phyloP scores from a whole-genome alignment of 495 filamentous ascomycete genomes.

The Neurospora sp. region DNA sequence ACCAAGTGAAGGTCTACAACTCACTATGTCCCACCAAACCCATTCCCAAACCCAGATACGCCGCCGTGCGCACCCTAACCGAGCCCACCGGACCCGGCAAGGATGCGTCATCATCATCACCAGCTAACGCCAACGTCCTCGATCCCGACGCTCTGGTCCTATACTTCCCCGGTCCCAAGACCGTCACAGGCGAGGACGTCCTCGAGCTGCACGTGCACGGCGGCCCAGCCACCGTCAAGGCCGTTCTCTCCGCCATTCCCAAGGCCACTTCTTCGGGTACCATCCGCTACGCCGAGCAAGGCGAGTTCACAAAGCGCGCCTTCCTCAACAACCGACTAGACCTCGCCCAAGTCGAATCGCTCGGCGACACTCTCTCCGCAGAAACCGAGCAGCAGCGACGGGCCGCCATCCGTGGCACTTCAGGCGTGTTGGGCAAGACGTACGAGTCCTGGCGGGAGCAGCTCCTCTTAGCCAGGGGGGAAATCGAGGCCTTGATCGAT shows the following conservation, averaged over 20 bases:
- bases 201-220: constrained; percentile 92
- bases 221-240: constrained; percentile 77
- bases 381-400: constrained; percentile 91
- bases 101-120: constrained; percentile 2
- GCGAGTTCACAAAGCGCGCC: constrained; percentile 89
- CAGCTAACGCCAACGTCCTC: constrained; percentile 39
- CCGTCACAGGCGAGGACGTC: constrained; percentile 85
- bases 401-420: constrained; percentile 69
- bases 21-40: constrained; percentile 57
- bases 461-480: constrained; percentile 72
- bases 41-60: constrained; percentile 63
- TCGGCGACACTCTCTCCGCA: constrained; percentile 75
- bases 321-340: constrained; percentile 81
- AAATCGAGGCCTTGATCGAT: constrained; percentile 92
- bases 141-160: constrained; percentile 77
- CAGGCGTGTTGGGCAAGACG: constrained; percentile 55
- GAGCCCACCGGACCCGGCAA: constrained; percentile 38
- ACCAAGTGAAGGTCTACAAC: constrained; percentile 56
- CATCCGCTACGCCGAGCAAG: constrained; percentile 89
- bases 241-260: constrained; percentile 70
- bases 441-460: constrained; percentile 79
- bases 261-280: constrained; percentile 9
- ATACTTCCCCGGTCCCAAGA: constrained; percentile 76
- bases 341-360: constrained; percentile 86
- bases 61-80: constrained; percentile 66